Conservation (phyloP, 176 grass and related monocot genomes). For the Cenchrus purpureus region DNA sequence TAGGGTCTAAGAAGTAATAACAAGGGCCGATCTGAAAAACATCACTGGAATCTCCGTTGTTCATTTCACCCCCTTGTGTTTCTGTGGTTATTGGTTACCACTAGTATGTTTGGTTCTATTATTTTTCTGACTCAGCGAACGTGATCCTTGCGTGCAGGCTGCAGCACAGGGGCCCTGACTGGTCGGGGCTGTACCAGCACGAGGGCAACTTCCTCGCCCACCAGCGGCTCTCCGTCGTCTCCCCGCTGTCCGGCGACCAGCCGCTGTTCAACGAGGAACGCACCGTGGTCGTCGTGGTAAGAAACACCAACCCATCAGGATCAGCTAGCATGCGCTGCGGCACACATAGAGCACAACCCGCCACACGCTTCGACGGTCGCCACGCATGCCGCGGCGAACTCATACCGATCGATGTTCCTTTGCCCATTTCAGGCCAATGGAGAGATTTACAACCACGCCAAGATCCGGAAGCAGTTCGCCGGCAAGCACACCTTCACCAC, state of each 20-base stretch:
- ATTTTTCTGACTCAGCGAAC: not conserved
- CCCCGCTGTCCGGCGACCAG: conserved; percentile 92
- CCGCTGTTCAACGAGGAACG: conserved; percentile 88
- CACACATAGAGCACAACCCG: not conserved
- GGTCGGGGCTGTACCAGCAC: conserved; percentile 87
- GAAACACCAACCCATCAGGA: not conserved
- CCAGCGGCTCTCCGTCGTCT: conserved; percentile 88
- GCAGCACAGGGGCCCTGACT: conserved; percentile 90
- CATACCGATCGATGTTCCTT: not conserved
- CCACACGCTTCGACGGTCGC: not conserved
- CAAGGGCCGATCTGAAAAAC: not conserved
- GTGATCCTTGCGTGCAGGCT: conserved; percentile 52
- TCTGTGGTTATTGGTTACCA: not conserved
- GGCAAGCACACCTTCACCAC: conserved; percentile 75
- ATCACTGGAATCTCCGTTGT: conserved; percentile 12
- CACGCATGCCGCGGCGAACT: not conserved
- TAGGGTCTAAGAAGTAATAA: not conserved
- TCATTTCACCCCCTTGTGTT: not conserved
- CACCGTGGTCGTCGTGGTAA: conserved; percentile 87
- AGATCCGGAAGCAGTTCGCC: conserved; percentile 68
- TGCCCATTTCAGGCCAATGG: conserved; percentile 58
- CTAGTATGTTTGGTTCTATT: not conserved
- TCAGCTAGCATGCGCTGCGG: not conserved
- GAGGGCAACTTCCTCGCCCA: conserved; percentile 83
- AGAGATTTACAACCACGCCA: conserved; percentile 98